phyloP scores from a whole-genome alignment of 768 basidiomycete species.

The Clathrus columnatus region DNA sequence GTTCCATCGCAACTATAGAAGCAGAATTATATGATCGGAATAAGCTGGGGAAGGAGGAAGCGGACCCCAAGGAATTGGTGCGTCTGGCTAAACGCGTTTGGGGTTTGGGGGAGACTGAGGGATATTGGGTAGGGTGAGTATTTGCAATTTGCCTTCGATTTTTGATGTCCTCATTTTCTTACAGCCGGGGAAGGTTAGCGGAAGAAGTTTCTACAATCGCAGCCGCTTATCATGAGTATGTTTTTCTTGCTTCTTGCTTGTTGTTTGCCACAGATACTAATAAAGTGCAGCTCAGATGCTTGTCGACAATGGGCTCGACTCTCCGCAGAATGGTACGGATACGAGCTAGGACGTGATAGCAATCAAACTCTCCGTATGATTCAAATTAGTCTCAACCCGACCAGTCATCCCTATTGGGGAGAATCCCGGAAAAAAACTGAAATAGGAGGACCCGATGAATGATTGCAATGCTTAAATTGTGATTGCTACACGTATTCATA shows the following conservation, averaged over 20 bases:
- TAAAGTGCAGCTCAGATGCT: conserved; percentile 32
- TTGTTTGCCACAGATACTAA: conserved; percentile 2
- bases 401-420: conserved; percentile 42
- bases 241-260: conserved; percentile 10
- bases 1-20: conserved; percentile 37
- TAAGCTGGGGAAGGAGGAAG: conserved; percentile 32
- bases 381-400: conserved; percentile 39
- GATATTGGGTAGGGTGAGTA: conserved; percentile 48
- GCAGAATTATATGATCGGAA: conserved; percentile 42
- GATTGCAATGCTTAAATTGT: background rate
- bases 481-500: no score
- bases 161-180: no score
- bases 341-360: conserved; percentile 49
- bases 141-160: conserved; percentile 28
- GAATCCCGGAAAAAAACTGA: conserved; percentile 23
- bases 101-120: conserved; percentile 50
- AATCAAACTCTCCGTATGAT: conserved; percentile 35
- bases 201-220: no score
- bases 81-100: conserved; percentile 42
- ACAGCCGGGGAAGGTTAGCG: no score
- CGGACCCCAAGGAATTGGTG: conserved; percentile 32
- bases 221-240: conserved; percentile 56
- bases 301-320: conserved; percentile 40
- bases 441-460: conserved; percentile 8
- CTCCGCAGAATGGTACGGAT: conserved; percentile 44